phyloP scores from a whole-genome alignment of 306 rosid genomes.

The Leucaena leucocephala region DNA sequence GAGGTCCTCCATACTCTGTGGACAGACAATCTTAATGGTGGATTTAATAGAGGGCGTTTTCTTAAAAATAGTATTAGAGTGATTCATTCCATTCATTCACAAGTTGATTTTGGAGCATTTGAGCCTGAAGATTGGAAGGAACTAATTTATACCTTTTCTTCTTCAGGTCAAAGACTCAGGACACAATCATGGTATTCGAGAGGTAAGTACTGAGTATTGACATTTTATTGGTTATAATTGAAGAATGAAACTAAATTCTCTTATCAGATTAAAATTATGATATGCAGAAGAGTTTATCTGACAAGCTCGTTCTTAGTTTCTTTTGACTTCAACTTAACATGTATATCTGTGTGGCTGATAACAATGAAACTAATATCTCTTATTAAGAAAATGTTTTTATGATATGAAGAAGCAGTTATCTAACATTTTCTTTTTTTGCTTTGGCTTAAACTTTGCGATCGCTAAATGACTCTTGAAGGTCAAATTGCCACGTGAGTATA shows the following conservation, averaged over 20 bases:
- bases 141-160: constrained; percentile 40
- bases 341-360: not conserved
- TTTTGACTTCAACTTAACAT: constrained; percentile 15
- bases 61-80: not conserved
- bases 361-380: constrained; percentile 20
- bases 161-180: constrained; percentile 57
- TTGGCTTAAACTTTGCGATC: not conserved
- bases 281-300: constrained; percentile 6
- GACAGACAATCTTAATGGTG: not conserved
- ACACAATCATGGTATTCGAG: constrained; percentile 52
- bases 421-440: not conserved
- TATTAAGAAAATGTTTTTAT: constrained; percentile 18
- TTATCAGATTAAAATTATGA: constrained; percentile 12
- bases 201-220: constrained; percentile 51
- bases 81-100: not conserved
- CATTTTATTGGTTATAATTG: constrained; percentile 21
- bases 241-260: constrained; percentile 21
- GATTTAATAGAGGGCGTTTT: constrained; percentile 2
- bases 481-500: constrained; percentile 80
- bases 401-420: constrained; percentile 6
- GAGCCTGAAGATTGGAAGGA: not conserved
- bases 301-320: not conserved
- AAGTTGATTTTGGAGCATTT: constrained; percentile 20
- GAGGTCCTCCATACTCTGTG: not conserved
- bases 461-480: constrained; percentile 57